phyloP scores from a whole-genome alignment of 2,329 filamentous ascomycete species.

The Fusarium sp. region DNA sequence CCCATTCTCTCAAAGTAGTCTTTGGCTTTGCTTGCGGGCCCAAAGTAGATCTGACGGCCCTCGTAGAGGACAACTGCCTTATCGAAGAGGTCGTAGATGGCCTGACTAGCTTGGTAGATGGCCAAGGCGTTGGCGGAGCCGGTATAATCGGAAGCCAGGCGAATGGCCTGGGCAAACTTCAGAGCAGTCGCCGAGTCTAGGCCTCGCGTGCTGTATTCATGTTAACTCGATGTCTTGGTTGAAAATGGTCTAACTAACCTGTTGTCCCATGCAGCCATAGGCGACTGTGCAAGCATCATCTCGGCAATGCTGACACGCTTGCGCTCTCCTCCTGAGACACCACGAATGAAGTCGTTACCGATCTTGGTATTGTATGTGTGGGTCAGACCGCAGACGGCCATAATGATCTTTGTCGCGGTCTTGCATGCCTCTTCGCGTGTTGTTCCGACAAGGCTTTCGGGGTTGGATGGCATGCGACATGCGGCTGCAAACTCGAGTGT shows the following conservation, averaged over 20 bases:
- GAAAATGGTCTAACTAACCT: slow-evolving; percentile 50
- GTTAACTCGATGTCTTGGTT: not conserved
- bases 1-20: slow-evolving; percentile 78
- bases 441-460: slow-evolving; percentile 69
- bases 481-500: slow-evolving; percentile 81
- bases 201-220: slow-evolving; percentile 71
- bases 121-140: slow-evolving; percentile 75
- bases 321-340: slow-evolving; percentile 78
- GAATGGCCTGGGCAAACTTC: slow-evolving; percentile 78
- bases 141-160: slow-evolving; percentile 75
- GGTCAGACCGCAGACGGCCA: slow-evolving; percentile 79
- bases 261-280: slow-evolving; percentile 78
- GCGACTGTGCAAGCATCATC: slow-evolving; percentile 76
- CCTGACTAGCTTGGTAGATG: slow-evolving; percentile 80
- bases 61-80: slow-evolving; percentile 83
- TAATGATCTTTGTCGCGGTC: slow-evolving; percentile 76
- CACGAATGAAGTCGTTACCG: slow-evolving; percentile 80
- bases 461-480: slow-evolving; percentile 76
- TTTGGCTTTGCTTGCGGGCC: slow-evolving; percentile 71
- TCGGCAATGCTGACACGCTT: slow-evolving; percentile 89
- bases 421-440: slow-evolving; percentile 71
- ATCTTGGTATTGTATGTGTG: slow-evolving; percentile 82
- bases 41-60: slow-evolving; percentile 84
- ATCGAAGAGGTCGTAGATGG: slow-evolving; percentile 81
- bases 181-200: slow-evolving; percentile 81